Conservation (phyloP, 2,329 filamentous ascomycete species). For the Mycosphaerelloides madeirae region DNA sequence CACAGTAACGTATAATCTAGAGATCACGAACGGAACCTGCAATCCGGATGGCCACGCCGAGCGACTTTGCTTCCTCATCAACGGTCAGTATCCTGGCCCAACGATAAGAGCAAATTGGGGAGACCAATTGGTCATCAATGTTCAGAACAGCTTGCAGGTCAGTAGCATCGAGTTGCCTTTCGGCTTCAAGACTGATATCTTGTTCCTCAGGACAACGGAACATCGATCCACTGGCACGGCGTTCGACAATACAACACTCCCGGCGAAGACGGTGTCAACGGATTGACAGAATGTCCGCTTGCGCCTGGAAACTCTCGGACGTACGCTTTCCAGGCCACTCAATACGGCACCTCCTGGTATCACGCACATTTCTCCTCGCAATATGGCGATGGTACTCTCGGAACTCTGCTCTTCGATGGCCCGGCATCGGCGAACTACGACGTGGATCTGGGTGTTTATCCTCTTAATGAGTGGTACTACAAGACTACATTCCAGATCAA, state of each 20-base stretch:
- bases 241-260: constrained; percentile 54
- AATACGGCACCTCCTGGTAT: constrained; percentile 44
- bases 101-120: constrained; percentile 1
- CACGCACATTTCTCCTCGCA: constrained; percentile 54
- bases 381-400: constrained; percentile 54
- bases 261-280: constrained; percentile 30
- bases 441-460: constrained; percentile 55
- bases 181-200: too few relatives aligned
- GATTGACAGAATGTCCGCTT: constrained; percentile 19
- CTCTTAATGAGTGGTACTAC: constrained; percentile 55
- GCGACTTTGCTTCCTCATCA: constrained; percentile 37
- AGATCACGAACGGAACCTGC: constrained; percentile 32
- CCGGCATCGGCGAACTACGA: constrained; percentile 56
- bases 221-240: constrained; percentile 42
- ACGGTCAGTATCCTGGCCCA: constrained; percentile 1
- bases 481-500: constrained; percentile 17
- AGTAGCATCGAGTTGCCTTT: too few relatives aligned
- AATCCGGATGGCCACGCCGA: constrained; percentile 35
- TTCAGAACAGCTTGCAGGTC: constrained; percentile 1
- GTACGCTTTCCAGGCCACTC: constrained; percentile 37
- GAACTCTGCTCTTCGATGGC: constrained; percentile 57
- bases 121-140: neutral
- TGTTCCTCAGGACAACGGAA: constrained; percentile 33
- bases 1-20: constrained; percentile 32
- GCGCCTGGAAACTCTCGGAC: constrained; percentile 13